Evolutionary conservation across 257 asterid genomes (phyloP), one percentile per base, ranked within the genome.

Genomic region (Solanum pinnatisectum): DNA sequence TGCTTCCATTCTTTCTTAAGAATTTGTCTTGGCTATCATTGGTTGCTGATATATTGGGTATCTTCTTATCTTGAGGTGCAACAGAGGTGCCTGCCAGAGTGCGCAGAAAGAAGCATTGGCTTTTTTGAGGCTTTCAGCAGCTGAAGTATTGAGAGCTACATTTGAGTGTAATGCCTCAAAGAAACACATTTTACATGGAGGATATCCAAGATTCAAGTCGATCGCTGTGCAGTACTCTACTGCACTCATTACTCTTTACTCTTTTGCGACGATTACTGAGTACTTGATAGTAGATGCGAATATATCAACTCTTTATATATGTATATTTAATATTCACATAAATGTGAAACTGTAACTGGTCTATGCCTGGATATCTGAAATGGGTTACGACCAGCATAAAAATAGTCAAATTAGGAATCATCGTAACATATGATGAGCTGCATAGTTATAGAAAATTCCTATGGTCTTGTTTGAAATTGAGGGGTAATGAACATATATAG

Each of bases 61-160:
- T 36, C 40, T 44, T 42, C 46, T 60, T 9, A 30, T 14, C 3
- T 56, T 73, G 83, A 84, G 68, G 44, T 89, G 84, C 84, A 42
- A 82, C 96, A 96, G 99, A 90, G 91, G 95, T 96, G 89, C 99
- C 98, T 39, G 78, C 91, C 56, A 91, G 98, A 91, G 85, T 84
- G 68, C 94, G 49, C 37, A 90, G 87, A 88, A 96, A 94, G 94
- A 96, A 93, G 95, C 98, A 94, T 79, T 96, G 99, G 98, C 93
- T 94, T 79, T 94, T 94, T 84, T 93, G 85, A 90, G 88, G 89
- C 73, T 82, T 82, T 82, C 85, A 82, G 40, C 42, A 49, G 18
- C 42, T 27, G 18, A 81, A 30, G 44, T 82, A 79, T 79, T 79
- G 42, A 10, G 30, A 81, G 11, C 40, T 46, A 56, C 68, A 81